Evolutionary conservation across 306 rosid genomes (phyloP).

Genomic region (Rubus parviflorus): DNA sequence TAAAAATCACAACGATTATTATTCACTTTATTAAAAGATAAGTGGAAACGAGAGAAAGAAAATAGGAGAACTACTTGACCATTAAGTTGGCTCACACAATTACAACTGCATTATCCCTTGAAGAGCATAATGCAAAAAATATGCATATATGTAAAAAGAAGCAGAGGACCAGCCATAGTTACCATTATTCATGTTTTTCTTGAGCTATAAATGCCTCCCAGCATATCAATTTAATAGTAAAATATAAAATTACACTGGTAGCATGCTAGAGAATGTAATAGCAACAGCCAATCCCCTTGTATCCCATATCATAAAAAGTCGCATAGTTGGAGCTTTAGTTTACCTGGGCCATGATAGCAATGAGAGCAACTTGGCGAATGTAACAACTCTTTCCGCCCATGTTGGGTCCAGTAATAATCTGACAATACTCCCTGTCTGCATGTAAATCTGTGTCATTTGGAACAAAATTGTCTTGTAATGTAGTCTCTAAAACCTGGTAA

Average conservation of each 20-base stretch:
- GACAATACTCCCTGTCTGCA: constrained; percentile 69
- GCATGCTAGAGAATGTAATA: neutral
- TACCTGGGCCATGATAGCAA: constrained; percentile 96
- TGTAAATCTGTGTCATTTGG: constrained; percentile 83
- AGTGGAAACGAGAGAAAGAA: neutral
- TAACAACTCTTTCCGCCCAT: constrained; percentile 99
- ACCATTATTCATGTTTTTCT: neutral
- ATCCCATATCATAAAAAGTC: neutral
- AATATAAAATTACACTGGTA: neutral
- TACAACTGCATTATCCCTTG: neutral
- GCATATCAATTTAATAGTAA: neutral
- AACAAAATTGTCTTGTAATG: constrained; percentile 79
- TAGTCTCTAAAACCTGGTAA: constrained; percentile 72
- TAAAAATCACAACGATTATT: constrained; percentile 20
- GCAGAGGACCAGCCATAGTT: neutral
- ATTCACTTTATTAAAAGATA: constrained; percentile 17
- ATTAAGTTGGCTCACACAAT: neutral
- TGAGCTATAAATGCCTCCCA: neutral
- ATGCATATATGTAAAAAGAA: neutral
- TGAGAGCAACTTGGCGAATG: constrained; percentile 94
- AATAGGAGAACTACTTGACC: neutral
- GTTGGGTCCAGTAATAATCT: constrained; percentile 95
- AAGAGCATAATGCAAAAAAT: neutral
- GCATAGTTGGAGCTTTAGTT: neutral
- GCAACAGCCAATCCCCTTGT: neutral